Evolutionary conservation across 768 basidiomycete species (phyloP), one percentile per base, ranked within the genome.

Genomic region (Auriscalpium orientale): DNA sequence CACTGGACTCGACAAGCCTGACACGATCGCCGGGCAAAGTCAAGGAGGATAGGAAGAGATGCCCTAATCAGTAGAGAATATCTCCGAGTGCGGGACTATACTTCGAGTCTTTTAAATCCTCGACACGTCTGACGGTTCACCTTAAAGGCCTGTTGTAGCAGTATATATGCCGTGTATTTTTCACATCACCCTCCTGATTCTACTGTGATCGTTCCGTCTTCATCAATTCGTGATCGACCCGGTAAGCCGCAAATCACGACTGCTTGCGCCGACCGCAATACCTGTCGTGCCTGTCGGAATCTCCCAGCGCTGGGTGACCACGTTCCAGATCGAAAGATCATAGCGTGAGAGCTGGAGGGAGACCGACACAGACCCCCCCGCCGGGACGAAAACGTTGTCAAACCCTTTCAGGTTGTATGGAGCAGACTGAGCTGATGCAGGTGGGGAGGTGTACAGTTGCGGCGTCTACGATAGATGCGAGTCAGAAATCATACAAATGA

Each of bases 261-360:
- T 87, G 65, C 87, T 89, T 57, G 79, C 76, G 16, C 88, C 88
- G 40, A 90, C 70, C 6, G 80, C 78, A 50, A 93, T 76, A 20
- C 70, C 71, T 63, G 88, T 83, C 44, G 66, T 74, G 1, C 89
- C 90, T 2, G 69, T 63, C 1, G 91, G 89, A 60, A 79, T 81
- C 58, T 74, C 72, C 90, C 91, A 93, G 3, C 85, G 82, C 68
- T 93, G 91, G 22, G 75, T 73, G 10, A 69, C 77, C 1, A 78
- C 79, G 67, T 92, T 87, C 91, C 89, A 92, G 54, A 89, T 76
- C 20, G 82, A 85, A 62, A 89, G 62, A 60, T 87, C 84, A 62
- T 88, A 83, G 37, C 85, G 74, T 13, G 87, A 83, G 35, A 91
- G 72, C 8, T 74, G 77, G 61, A 91, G 76, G 7, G 72, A 76